Conservation (phyloP, 352 stramenopile species). For the Phytophthora boehmeriae region DNA sequence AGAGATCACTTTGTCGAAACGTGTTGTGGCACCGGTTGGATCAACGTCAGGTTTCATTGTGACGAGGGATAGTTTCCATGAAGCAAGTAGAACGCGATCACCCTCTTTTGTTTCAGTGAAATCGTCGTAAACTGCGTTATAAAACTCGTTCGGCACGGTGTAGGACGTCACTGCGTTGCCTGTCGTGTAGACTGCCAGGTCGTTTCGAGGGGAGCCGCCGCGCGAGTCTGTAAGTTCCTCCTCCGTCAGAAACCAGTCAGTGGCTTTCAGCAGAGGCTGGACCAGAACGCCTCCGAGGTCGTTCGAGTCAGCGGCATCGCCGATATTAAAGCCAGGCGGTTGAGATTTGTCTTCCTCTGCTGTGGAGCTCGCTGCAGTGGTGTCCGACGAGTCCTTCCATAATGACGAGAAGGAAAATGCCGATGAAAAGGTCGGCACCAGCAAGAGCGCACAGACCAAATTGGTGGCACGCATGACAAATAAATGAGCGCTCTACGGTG, state of each 20-base stretch:
- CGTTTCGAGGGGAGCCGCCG: slow-evolving; percentile 40
- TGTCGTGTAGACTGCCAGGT: slow-evolving; percentile 29
- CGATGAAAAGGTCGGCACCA: background rate
- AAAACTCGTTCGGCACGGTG: slow-evolving; percentile 43
- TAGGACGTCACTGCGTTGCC: slow-evolving; percentile 47
- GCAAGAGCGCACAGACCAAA: background rate
- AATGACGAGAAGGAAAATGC: slow-evolving; percentile 18
- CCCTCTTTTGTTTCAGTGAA: slow-evolving; percentile 20
- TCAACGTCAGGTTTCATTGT: slow-evolving; percentile 37
- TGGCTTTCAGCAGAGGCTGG: slow-evolving; percentile 51
- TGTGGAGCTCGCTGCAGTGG: background rate
- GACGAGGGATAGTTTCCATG: slow-evolving; percentile 44
- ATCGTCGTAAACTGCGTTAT: slow-evolving; percentile 40
- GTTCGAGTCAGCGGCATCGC: slow-evolving; percentile 5
- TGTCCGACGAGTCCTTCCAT: background rate
- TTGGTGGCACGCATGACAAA: background rate
- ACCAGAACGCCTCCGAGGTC: slow-evolving; percentile 24
- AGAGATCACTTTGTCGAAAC: slow-evolving; percentile 32
- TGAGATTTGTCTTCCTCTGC: background rate
- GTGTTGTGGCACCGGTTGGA: slow-evolving; percentile 19
- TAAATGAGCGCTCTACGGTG: background rate
- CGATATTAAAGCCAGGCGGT: background rate
- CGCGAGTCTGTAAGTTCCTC: slow-evolving; percentile 52
- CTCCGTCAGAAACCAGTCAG: slow-evolving; percentile 57
- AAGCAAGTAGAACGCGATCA: slow-evolving; percentile 36